Evolutionary conservation across 78 protist genomes (phyloP), one percentile per base, ranked within the genome.

Genomic region (Abeoforma whisleri): DNA sequence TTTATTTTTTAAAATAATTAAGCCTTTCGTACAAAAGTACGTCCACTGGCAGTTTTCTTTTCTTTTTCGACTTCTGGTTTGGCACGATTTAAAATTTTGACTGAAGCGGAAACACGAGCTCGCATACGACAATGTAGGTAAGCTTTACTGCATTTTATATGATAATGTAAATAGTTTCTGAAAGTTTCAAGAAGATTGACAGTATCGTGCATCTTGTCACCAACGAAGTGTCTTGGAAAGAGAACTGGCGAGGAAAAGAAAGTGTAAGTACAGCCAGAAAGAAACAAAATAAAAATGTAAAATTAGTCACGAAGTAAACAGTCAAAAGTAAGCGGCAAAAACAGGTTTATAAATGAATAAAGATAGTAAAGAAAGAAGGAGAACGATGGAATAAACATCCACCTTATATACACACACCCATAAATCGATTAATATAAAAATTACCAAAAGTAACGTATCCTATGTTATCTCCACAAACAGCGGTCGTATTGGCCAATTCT

Each of bases 111-210:
- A 81, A 90, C 93, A 71, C 94, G 92, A 69, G 91, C 91, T 39
- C 96, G 89, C 96, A 94, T 94, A 68, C 92, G 87, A 82, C 91
- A 80, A 91, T 94, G 96, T 81, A 94, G 92, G 92, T 91, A 92
- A 48, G 94, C 93, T 92, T 94, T 94, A 80, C 92, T 83, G 84
- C 94, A 91, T 91, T 94, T 94, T 88, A 94, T 91, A 90, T 94
- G 97, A 87, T 94, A 94, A 87, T 94, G 97, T 74, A 94, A 84
- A 81, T 94, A 94, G 88, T 94, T 91, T 36, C 97, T 87, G 90
- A 94, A 92, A 38, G 91, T 92, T 84, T 87, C 93, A 70, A 92
- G 75, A 48, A 89, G 72, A 48, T 85, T 76, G 2, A 92, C 83
- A 36, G 92, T 85, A 73, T 80, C 84, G 57, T 90, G 84, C 19